Evolutionary conservation across 768 basidiomycete species (phyloP).

Genomic region (Suillus clintonianus): DNA sequence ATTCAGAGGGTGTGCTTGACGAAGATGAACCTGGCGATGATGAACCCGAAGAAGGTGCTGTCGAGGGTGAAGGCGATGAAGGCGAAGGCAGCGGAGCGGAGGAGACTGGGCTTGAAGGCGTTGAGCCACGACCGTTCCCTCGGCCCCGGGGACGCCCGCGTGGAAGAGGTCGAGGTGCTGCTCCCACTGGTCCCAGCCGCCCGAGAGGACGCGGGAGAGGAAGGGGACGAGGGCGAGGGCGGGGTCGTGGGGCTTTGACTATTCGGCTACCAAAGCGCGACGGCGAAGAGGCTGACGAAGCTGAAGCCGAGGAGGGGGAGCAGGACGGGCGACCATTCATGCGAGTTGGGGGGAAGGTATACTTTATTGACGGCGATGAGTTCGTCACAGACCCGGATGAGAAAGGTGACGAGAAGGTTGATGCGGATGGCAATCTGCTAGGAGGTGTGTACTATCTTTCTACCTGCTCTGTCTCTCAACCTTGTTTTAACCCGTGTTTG

Average conservation of each 20-base stretch:
- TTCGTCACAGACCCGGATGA: conserved; percentile 80
- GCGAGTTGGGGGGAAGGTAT: conserved; percentile 71
- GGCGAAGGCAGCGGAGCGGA: conserved; percentile 34
- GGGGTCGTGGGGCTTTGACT: conserved; percentile 33
- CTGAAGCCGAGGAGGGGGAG: conserved; percentile 40
- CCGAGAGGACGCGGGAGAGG: conserved; percentile 39
- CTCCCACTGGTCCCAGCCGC: conserved; percentile 32
- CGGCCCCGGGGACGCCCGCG: conserved; percentile 40
- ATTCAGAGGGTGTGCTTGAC: conserved; percentile 28
- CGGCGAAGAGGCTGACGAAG: conserved; percentile 43
- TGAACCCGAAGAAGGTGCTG: conserved; percentile 24
- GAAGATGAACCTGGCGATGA: conserved; percentile 33
- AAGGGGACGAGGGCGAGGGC: conserved; percentile 43
- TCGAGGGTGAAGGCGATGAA: conserved; percentile 30
- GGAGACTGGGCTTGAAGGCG: conserved; percentile 35
- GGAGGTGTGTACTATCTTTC: conserved; percentile 59
- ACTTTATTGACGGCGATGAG: conserved; percentile 88
- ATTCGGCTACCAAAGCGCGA: conserved; percentile 26
- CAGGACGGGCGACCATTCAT: conserved; percentile 66
- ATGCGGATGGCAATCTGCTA: conserved; percentile 76
- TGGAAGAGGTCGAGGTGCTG: conserved; percentile 37
- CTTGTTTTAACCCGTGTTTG: background rate
- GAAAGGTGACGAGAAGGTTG: conserved; percentile 92
- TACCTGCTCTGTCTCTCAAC: background rate
- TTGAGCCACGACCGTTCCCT: conserved; percentile 32